These are phyloP conservation scores for Circinella minor DNA, from an alignment of 371 early-diverging fungal species.

Conservation along the genomic window DNA sequence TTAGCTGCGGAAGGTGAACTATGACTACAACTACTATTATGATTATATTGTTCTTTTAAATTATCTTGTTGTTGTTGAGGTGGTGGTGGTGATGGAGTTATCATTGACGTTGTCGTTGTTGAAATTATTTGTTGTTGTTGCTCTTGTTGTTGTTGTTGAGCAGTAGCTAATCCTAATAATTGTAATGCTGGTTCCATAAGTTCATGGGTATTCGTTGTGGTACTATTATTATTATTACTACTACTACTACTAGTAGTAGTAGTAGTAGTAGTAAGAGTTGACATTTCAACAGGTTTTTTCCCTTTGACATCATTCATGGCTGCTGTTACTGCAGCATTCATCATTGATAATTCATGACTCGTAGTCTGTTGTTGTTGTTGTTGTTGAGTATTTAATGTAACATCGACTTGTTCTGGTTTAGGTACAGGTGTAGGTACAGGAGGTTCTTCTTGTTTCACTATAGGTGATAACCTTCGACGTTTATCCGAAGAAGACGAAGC, in stretches of 20 bases:
- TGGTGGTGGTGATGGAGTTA: neutral
- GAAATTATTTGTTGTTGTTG: neutral
- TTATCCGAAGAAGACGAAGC: constrained; percentile 6
- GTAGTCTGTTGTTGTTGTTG: neutral
- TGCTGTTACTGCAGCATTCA: neutral
- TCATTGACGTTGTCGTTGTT: neutral
- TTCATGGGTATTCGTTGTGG: constrained; percentile 11
- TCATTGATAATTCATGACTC: neutral
- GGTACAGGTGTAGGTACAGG: neutral
- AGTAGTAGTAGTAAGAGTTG: neutral
- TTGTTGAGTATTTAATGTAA: neutral
- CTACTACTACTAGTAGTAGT: neutral
- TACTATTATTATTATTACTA: too few relatives aligned
- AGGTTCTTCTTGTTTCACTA: constrained; percentile 6
- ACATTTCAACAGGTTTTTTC: neutral
- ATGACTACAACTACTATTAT: neutral
- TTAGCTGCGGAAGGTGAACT: too few relatives aligned
- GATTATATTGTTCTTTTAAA: neutral
- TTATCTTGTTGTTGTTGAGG: too few relatives aligned
- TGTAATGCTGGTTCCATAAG: constrained; percentile 28
- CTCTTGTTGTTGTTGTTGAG: constrained; percentile 4
- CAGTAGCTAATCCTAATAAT: constrained; percentile 15
- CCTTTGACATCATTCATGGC: constrained; percentile 9
- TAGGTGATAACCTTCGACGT: constrained; percentile 6
- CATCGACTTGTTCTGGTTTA: constrained; percentile 3